These are phyloP conservation scores for Benincasa hispida DNA, from an alignment of 306 rosid genomes.

Conservation along the genomic window DNA sequence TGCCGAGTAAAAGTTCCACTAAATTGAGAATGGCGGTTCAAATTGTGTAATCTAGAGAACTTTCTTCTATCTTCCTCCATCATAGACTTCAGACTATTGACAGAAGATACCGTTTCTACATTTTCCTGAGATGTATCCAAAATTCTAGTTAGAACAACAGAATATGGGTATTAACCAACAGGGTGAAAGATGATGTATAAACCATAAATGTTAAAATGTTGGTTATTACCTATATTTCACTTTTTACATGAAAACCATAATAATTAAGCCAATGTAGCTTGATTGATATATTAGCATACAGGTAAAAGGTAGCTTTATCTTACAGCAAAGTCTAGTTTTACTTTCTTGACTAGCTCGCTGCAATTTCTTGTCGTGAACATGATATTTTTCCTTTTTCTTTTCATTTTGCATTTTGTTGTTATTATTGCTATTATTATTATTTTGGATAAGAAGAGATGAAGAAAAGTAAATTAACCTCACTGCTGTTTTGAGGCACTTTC, in stretches of 20 bases:
- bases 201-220: not conserved
- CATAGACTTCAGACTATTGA: conserved; percentile 56
- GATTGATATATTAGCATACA: not conserved
- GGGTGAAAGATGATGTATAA: not conserved
- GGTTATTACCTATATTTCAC: not conserved
- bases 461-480: conserved; percentile 33
- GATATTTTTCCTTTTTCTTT: not conserved
- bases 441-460: conserved; percentile 7
- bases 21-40: conserved; percentile 62
- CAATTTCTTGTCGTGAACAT: not conserved
- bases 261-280: not conserved
- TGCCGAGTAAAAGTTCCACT: conserved; percentile 71
- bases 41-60: conserved; percentile 29
- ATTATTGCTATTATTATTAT: too few species aligned
- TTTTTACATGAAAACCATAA: not conserved
- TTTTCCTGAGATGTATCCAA: conserved; percentile 29
- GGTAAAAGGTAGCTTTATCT: not conserved
- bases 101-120: conserved; percentile 34
- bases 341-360: conserved; percentile 10
- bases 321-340: not conserved
- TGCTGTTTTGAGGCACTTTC: conserved; percentile 25
- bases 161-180: conserved; percentile 1
- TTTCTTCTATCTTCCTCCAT: conserved; percentile 62
- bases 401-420: too few species aligned
- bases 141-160: conserved; percentile 4